Conservation (phyloP, 805 yeast species). For the Candida sithepensis region DNA sequence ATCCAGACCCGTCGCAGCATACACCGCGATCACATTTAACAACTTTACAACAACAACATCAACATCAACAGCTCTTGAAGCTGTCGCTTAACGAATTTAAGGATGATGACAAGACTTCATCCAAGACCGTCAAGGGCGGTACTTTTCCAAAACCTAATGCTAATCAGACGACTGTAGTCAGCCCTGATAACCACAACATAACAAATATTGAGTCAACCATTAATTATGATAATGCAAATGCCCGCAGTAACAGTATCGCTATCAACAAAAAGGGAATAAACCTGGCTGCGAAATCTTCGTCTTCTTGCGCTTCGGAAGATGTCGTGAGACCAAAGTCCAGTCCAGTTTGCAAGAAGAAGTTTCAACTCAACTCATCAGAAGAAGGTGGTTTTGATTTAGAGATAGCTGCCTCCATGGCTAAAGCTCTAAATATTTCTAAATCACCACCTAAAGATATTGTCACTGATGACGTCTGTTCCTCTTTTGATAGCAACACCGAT, state of each 20-base stretch:
- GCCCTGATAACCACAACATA: neutral
- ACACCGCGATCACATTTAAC: slow-evolving; percentile 22
- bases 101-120: neutral
- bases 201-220: neutral
- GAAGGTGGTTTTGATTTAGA: slow-evolving; percentile 33
- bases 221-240: too few relatives aligned
- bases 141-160: neutral
- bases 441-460: slow-evolving; percentile 10
- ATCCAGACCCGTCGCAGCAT: slow-evolving; percentile 34
- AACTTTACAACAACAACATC: slow-evolving; percentile 13
- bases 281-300: neutral
- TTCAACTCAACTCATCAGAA: neutral
- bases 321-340: neutral
- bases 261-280: neutral
- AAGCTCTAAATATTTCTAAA: slow-evolving; percentile 26
- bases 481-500: slow-evolving; percentile 40
- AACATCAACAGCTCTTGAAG: slow-evolving; percentile 2
- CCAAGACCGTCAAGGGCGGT: neutral
- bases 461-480: slow-evolving; percentile 30
- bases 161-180: neutral
- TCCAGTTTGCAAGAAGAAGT: neutral
- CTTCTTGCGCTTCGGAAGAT: neutral
- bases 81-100: slow-evolving; percentile 1
- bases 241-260: neutral
- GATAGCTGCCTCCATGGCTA: slow-evolving; percentile 46